These are phyloP conservation scores for Ajuga chamaepitys DNA, from an alignment of 257 asterid species.

Conservation along the genomic window DNA sequence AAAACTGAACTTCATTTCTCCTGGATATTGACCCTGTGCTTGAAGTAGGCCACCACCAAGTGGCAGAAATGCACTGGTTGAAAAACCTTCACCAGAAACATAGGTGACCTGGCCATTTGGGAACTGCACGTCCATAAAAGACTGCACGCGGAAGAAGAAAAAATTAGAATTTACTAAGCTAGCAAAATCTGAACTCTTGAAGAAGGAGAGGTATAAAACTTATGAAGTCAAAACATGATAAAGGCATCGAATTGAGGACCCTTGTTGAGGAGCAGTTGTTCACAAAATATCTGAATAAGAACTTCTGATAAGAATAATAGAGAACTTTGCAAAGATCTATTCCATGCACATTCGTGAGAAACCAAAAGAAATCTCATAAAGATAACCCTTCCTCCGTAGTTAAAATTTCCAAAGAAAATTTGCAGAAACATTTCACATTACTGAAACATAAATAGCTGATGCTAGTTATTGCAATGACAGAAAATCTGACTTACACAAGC, in stretches of 20 bases:
- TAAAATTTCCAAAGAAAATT: constrained; percentile 6
- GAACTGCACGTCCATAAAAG: constrained; percentile 96
- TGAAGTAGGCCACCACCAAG: constrained; percentile 87
- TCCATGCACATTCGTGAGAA: background rate
- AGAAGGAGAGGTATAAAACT: background rate
- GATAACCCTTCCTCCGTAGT: background rate
- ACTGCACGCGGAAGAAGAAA: constrained; percentile 35
- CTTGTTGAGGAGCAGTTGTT: background rate
- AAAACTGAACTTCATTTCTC: constrained; percentile 92
- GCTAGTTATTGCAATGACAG: background rate
- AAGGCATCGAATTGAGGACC: background rate
- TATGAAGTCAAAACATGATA: background rate
- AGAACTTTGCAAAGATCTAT: background rate
- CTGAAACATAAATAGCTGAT: background rate
- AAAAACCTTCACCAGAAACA: constrained; percentile 88
- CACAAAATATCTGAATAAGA: background rate
- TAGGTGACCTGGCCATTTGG: constrained; percentile 95
- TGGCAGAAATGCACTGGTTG: constrained; percentile 87
- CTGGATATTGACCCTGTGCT: constrained; percentile 97
- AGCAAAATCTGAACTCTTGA: background rate
- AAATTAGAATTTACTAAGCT: background rate
- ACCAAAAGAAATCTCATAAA: background rate
- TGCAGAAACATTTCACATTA: too few species aligned
- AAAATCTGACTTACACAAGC: constrained; percentile 65
- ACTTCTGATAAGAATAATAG: background rate